Evolutionary conservation across 2,329 filamentous ascomycete species (phyloP).

Genomic region (Aspergillus hortae): DNA sequence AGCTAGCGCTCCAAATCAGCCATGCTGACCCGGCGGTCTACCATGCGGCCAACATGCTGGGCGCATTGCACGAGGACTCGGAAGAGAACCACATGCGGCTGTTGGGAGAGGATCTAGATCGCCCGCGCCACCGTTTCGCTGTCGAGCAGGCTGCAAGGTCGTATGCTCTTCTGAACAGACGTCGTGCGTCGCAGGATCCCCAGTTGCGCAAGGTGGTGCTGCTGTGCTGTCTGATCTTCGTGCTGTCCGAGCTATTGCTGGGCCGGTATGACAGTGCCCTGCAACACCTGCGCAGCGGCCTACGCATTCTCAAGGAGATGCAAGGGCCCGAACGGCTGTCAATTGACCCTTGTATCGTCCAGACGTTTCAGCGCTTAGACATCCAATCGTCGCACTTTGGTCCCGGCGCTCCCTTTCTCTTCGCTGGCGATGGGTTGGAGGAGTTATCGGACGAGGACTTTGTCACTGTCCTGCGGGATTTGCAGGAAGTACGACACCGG

Average conservation of each 20-base stretch:
- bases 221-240: conserved; percentile 10
- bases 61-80: conserved; percentile 6
- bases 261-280: conserved; percentile 4
- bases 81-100: conserved; percentile 2
- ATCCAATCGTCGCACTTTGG: not conserved
- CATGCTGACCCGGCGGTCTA: conserved; percentile 5
- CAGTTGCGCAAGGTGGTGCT: conserved; percentile 1
- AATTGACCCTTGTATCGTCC: conserved; percentile 1
- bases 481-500: not conserved
- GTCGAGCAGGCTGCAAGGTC: conserved; percentile 3
- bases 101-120: not conserved
- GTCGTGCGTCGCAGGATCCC: conserved; percentile 4
- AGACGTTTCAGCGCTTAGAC: conserved; percentile 3
- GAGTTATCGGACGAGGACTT: not conserved
- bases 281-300: conserved; percentile 4
- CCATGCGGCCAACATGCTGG: conserved; percentile 5
- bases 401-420: not conserved
- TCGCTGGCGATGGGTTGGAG: not conserved
- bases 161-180: not conserved
- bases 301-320: conserved; percentile 3
- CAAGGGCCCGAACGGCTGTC: no score
- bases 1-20: conserved; percentile 2
- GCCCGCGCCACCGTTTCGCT: not conserved
- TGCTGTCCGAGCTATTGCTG: conserved; percentile 1
- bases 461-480: not conserved